Evolutionary conservation across 2,329 filamentous ascomycete species (phyloP).

Genomic region (Penicillium sp.): DNA sequence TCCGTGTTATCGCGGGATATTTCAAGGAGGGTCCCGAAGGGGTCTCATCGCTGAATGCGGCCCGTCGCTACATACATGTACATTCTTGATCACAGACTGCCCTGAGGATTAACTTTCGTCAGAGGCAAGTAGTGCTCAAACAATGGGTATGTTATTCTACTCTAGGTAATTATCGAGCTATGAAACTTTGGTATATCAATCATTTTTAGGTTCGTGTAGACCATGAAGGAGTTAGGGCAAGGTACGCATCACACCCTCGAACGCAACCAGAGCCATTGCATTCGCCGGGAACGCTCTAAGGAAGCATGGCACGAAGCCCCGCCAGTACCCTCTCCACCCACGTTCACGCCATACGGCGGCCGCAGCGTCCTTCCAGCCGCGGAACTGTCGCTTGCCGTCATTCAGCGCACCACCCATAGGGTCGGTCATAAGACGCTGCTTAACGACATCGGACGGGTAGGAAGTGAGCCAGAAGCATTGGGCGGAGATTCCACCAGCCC

Average conservation of each 20-base stretch:
- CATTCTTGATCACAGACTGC: slow-evolving; percentile 12
- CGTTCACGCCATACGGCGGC: slow-evolving; percentile 70
- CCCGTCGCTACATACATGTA: slow-evolving; percentile 5
- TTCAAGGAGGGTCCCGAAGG: slow-evolving; percentile 11
- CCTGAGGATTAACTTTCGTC: background rate
- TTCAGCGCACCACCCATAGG: slow-evolving; percentile 68
- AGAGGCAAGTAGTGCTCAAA: background rate
- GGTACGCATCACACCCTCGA: slow-evolving; percentile 82
- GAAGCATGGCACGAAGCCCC: slow-evolving; percentile 92
- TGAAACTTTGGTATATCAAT: background rate
- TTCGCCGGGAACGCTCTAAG: slow-evolving; percentile 93
- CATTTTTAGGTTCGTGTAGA: slow-evolving; percentile 5
- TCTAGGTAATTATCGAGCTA: background rate
- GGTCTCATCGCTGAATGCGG: slow-evolving; percentile 15
- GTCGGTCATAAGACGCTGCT: slow-evolving; percentile 97
- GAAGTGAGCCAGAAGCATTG: slow-evolving; percentile 93
- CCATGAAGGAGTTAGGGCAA: slow-evolving; percentile 33
- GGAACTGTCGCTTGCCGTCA: slow-evolving; percentile 68
- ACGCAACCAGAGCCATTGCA: slow-evolving; percentile 86
- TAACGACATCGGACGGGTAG: slow-evolving; percentile 90
- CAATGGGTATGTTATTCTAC: background rate
- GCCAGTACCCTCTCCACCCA: slow-evolving; percentile 81
- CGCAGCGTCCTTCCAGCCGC: slow-evolving; percentile 76
- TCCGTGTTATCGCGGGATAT: slow-evolving; percentile 6
- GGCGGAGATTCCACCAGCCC: slow-evolving; percentile 88